Base-by-base conservation (phyloP, 202 grass and related monocot species). In the Dendrocalamus latiflorus region DNA sequence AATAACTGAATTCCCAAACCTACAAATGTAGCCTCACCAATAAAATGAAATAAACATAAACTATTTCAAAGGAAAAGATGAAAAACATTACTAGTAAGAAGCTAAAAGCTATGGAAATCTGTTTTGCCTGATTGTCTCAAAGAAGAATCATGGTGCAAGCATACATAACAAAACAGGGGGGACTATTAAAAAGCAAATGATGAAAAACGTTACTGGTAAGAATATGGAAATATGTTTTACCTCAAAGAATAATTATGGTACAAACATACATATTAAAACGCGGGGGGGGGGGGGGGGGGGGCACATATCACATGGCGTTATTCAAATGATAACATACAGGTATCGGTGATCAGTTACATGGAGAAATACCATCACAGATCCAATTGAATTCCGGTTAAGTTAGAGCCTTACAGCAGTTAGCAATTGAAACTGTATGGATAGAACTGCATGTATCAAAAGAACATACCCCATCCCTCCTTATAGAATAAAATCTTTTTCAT, bases 401-500 rank as follows among this genome's bases (percentile, higher is more conserved):
- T n/a, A n/a, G n/a, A n/a, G n/a, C n/a, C n/a, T 44, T 50, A 33
- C 30, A 36, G 12, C 8, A 36, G 41, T 6, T 39, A 43, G 3
- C 47, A 51, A 80, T 49, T 67, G 16, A 56, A 81, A 45, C 2
- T 55, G 65, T 70, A 30, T 4, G 11, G 20, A 38, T 62, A 78
- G 53, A 66, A 67, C 13, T 17, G 8, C 39, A 82, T 54, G 43
- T 30, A 72, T 54, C 21, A 41, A 45, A 59, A 39, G 53, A 55
- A 21, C 53, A 76, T 30, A 18, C 6, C 16, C 38, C 21, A 45
- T 62, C 56, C 36, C 16, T 45, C 37, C 5, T 44, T 18, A 17
- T 61, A 55, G 17, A 50, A 76, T 25, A 22, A 83, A 49, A 67
- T 61, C 41, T n/a, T 60, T 81, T 63, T 63, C 68, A 68, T 83